Base-by-base conservation (phyloP, 2,329 filamentous ascomycete genomes). In the Ophiobolus disseminans region DNA sequence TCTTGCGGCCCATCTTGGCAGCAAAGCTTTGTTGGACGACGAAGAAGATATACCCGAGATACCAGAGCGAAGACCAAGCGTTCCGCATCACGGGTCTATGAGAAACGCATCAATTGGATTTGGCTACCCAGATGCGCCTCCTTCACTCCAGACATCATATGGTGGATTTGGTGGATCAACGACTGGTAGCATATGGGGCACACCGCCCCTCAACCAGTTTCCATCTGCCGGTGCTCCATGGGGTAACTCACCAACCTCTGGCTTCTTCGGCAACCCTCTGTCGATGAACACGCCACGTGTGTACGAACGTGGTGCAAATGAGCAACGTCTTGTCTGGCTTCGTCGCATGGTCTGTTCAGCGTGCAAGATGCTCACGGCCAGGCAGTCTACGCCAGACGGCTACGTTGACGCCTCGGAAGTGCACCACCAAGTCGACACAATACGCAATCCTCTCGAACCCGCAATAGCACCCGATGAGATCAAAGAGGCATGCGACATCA, bases 401-500 rank as follows among this genome's bases (percentile, higher is more conserved):
- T 96, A 87, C 69, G 83, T 93, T 47, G 83, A 88, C 48, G 80
- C 95, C 17, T 78, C 82, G 20, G 75, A 80, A 16, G 80, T 90
- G 38, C 78, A 85, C 25, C 77, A 75, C 22, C 81, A 91, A 63
- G 86, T 91, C 59, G 82, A 87, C 8, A 81, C 83, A 45, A 79
- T 89, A 22, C 85, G 86, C 44, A 76, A 77, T 25, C 75, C 82
- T n/a, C 79, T 79, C 44, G 82, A 87, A 48, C 73, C 80, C 20
- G 68, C 77, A 62, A 84, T 78, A 71, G 79, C 57, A 72, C 85
- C 78, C 65, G 80, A 79, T 20, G 92, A 97, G 63, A 80, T 97
- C 61, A 80, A 93, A 30, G 86, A 89, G 48, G 87, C 95, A 49
- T 94, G 90, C 70, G 93, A 97, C 63, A 96, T 93, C 0, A 90